Evolutionary conservation across 2,329 filamentous ascomycete genomes (phyloP).

Genomic region (Hypoxylon sp.): DNA sequence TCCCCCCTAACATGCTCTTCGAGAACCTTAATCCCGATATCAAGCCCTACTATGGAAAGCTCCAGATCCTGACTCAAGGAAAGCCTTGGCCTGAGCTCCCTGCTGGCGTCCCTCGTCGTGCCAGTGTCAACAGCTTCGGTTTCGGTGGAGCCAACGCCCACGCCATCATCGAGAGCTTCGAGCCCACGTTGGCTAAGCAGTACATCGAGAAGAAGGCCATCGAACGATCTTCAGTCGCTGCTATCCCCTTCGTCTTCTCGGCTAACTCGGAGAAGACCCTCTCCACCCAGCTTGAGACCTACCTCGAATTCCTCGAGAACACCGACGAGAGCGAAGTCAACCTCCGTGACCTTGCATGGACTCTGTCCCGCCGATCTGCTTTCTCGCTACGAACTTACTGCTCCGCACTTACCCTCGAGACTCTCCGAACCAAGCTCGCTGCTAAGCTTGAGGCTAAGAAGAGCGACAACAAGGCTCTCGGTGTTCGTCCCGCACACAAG

Average conservation of each 20-base stretch:
- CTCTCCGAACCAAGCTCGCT: constrained; percentile 17
- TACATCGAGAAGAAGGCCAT: not conserved
- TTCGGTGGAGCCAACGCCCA: constrained; percentile 48
- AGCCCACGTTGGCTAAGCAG: not conserved
- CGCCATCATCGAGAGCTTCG: constrained; percentile 45
- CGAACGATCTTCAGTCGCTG: constrained; percentile 10
- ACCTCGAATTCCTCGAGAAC: constrained; percentile 11
- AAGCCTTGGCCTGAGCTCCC: constrained; percentile 22
- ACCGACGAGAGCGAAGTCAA: not conserved
- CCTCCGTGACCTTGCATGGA: constrained; percentile 20
- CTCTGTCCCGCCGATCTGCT: constrained; percentile 19
- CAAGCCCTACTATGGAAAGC: constrained; percentile 24
- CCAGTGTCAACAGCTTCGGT: constrained; percentile 44
- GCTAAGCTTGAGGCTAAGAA: constrained; percentile 22
- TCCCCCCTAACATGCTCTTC: constrained; percentile 32
- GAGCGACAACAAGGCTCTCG: constrained; percentile 8
- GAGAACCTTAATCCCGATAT: constrained; percentile 27
- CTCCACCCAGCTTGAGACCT: constrained; percentile 6
- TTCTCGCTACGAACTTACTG: constrained; percentile 21
- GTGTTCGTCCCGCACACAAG: constrained; percentile 22
- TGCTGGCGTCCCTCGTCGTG: constrained; percentile 33
- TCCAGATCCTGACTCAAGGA: constrained; percentile 21
- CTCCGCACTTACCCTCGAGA: constrained; percentile 19
- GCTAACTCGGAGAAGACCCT: constrained; percentile 35
- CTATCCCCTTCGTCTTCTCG: constrained; percentile 41